A percentile compares a stretch with the other conserved stretches of the same genome.
These are phyloP conservation scores for Claviceps sp. DNA, from an alignment of 2,329 filamentous ascomycete species.

Conservation along the genomic window DNA sequence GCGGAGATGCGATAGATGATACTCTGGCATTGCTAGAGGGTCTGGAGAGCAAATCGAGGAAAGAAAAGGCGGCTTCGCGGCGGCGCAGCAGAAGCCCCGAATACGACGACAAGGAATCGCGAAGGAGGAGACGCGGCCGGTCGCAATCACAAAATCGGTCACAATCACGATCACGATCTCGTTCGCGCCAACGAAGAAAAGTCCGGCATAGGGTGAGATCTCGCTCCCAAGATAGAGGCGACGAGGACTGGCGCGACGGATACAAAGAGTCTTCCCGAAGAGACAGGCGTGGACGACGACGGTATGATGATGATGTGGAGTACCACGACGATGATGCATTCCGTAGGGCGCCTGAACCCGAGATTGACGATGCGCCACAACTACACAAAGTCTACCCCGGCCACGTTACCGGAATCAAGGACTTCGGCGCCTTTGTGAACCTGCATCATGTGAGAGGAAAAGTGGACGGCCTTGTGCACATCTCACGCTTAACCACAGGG, in stretches of 20 bases:
- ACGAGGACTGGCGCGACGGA: constrained; percentile 32
- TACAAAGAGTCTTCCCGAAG: constrained; percentile 18
- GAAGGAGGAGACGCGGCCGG: constrained; percentile 26
- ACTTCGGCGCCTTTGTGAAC: constrained; percentile 93
- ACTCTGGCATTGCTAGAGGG: constrained; percentile 86
- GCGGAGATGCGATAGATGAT: constrained; percentile 68
- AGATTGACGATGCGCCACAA: constrained; percentile 70
- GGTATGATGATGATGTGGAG: constrained; percentile 27
- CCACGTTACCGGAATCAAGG: constrained; percentile 80
- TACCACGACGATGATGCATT: constrained; percentile 42
- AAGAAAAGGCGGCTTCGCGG: constrained; percentile 29
- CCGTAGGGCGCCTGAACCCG: constrained; percentile 50
- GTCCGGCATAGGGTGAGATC: constrained; percentile 24
- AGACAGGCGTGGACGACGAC: constrained; percentile 23
- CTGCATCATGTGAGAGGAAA: constrained; percentile 76
- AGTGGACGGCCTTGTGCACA: constrained; percentile 84
- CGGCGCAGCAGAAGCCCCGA: constrained; percentile 49
- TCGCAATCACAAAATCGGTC: constrained; percentile 20
- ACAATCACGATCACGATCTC: constrained; percentile 25
- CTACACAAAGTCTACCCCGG: constrained; percentile 84
- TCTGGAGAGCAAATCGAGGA: constrained; percentile 53
- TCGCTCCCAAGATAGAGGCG: constrained; percentile 24
- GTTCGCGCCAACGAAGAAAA: constrained; percentile 28
- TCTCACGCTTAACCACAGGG: constrained; percentile 76
- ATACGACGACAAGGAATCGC: constrained; percentile 30